phyloP scores from a whole-genome alignment of 225 moss, liverwort and hornwort species.

The Lunularia cruciata region DNA sequence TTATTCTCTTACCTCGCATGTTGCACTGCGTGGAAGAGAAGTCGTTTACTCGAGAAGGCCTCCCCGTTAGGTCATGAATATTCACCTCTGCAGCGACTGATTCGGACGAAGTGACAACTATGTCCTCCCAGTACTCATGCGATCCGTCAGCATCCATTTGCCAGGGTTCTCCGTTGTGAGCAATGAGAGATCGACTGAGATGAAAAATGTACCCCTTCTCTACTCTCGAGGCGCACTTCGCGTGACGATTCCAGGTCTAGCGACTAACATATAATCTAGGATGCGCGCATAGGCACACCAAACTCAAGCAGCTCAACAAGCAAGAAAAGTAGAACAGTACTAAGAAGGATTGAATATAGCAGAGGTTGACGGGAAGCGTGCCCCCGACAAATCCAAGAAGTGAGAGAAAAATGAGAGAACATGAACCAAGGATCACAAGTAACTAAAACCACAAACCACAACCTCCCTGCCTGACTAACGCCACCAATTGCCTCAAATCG shows the following conservation, averaged over 20 bases:
- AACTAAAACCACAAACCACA: background rate
- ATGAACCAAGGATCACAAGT: background rate
- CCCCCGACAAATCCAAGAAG: background rate
- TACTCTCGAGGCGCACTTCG: background rate
- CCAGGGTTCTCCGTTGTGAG: constrained; percentile 11
- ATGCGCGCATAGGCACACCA: background rate
- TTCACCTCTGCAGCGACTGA: constrained; percentile 26
- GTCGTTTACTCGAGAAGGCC: background rate
- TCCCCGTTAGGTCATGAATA: constrained; percentile 11
- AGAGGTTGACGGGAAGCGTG: background rate
- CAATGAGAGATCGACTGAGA: constrained; percentile 4
- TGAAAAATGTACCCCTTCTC: background rate
- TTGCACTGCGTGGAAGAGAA: constrained; percentile 10
- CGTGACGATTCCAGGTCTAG: background rate
- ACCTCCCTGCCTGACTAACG: background rate
- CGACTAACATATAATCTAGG: background rate
- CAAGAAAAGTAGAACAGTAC: background rate
- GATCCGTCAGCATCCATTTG: constrained; percentile 39
- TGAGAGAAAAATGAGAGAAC: background rate
- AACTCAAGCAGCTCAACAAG: background rate
- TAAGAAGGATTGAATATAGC: background rate
- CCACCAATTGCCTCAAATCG: constrained; percentile 10
- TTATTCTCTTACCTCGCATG: background rate
- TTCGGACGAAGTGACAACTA: constrained; percentile 9
- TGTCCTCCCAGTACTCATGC: constrained; percentile 26